Conservation (phyloP, 169 alveolate genomes). For the Plasmodium malariae region DNA sequence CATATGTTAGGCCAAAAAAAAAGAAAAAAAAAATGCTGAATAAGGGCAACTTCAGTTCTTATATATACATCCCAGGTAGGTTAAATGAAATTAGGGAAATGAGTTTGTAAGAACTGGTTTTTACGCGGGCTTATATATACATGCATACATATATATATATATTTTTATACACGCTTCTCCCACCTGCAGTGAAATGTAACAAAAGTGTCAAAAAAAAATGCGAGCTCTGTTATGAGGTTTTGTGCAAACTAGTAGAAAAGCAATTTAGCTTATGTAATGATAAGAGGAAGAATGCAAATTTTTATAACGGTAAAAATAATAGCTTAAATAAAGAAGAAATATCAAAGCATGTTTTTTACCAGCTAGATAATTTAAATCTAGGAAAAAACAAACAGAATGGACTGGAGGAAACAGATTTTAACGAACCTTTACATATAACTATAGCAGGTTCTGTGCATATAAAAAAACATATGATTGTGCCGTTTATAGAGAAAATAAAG, state of each 20-base stretch:
- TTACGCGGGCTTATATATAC: too few species aligned
- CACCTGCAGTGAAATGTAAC: conserved; percentile 33
- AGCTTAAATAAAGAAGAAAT: conserved; percentile 24
- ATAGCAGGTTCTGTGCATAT: conserved; percentile 50
- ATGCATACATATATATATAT: conserved; percentile 5
- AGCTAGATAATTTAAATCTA: conserved; percentile 38
- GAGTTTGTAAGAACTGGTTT: not conserved
- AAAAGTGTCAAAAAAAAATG: conserved; percentile 9
- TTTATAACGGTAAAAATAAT: not conserved
- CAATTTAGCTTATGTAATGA: not conserved
- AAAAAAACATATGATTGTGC: conserved; percentile 46
- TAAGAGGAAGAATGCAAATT: not conserved
- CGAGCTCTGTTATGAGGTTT: conserved; percentile 16
- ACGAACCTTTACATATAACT: conserved; percentile 38
- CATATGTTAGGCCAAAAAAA: not conserved
- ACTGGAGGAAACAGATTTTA: not conserved
- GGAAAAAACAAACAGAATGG: not conserved
- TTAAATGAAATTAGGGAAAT: conserved; percentile 6
- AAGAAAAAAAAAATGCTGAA: conserved; percentile 9
- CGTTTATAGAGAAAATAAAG: conserved; percentile 40
- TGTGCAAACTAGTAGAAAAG: conserved; percentile 41
- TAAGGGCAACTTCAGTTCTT: conserved; percentile 1
- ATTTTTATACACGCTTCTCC: not conserved
- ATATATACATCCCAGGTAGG: conserved; percentile 51
- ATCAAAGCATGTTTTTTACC: conserved; percentile 38